phyloP scores from a whole-genome alignment of 768 basidiomycete species.

The Lepiota venenata region DNA sequence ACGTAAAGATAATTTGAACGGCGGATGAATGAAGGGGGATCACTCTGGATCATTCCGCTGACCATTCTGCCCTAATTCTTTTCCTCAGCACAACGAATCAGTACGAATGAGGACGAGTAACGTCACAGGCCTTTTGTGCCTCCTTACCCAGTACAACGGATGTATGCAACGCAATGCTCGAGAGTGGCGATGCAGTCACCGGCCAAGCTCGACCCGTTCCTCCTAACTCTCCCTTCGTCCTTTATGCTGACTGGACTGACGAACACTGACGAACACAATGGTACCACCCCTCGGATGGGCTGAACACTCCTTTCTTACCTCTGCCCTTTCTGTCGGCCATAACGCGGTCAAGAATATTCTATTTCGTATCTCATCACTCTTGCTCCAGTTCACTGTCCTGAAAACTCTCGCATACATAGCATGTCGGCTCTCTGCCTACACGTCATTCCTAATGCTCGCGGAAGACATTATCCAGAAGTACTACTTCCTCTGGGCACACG shows the following conservation, averaged over 20 bases:
- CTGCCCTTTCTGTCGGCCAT: conserved; percentile 9
- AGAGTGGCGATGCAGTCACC: background rate
- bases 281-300: conserved; percentile 4
- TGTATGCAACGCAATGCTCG: background rate
- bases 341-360: conserved; percentile 14
- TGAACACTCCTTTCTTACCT: conserved; percentile 1
- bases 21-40: background rate
- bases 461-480: conserved; percentile 11
- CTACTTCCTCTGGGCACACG: conserved; percentile 8
- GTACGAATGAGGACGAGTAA: background rate
- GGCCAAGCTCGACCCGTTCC: background rate
- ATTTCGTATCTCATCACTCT: conserved; percentile 9
- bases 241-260: background rate
- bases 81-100: background rate
- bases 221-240: background rate
- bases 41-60: background rate
- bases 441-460: conserved; percentile 13
- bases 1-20: background rate
- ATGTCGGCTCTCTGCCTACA: conserved; percentile 11
- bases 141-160: background rate
- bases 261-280: background rate
- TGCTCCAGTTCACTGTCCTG: conserved; percentile 11
- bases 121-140: background rate
- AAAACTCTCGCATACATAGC: conserved; percentile 11
- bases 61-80: background rate